Evolutionary conservation across 495 filamentous ascomycete genomes (phyloP).

Genomic region (Annulohypoxylon moriforme): DNA sequence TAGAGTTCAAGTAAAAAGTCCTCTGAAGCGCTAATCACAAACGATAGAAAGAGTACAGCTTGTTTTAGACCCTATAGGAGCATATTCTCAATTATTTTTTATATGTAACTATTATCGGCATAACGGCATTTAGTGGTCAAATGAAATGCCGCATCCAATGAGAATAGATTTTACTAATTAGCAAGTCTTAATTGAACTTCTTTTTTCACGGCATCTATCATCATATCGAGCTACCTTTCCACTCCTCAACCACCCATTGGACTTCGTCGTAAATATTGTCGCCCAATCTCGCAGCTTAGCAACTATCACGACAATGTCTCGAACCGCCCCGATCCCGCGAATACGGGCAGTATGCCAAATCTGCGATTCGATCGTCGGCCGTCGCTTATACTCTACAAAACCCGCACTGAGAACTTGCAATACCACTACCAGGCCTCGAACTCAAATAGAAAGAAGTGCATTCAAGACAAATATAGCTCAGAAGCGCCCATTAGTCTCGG

Average conservation of each 20-base stretch:
- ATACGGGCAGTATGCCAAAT: slow-evolving; percentile 43
- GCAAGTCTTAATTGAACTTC: slow-evolving; percentile 27
- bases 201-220: neutral
- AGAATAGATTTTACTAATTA: slow-evolving; percentile 8
- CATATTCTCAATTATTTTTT: neutral
- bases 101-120: neutral
- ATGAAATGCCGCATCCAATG: slow-evolving; percentile 8
- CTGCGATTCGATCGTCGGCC: slow-evolving; percentile 42
- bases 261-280: neutral
- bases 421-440: slow-evolving; percentile 17
- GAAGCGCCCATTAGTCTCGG: slow-evolving; percentile 26
- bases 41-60: neutral
- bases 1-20: neutral
- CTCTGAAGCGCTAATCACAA: neutral
- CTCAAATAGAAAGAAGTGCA: neutral
- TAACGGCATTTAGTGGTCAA: neutral
- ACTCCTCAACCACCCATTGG: neutral
- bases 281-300: neutral
- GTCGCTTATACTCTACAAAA: slow-evolving; percentile 28
- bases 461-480: neutral
- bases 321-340: slow-evolving; percentile 28
- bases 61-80: neutral
- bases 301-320: slow-evolving; percentile 28
- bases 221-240: neutral
- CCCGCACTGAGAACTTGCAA: slow-evolving; percentile 20